Base-by-base conservation (phyloP, 1,284 basidiomycete species). In the Cryptococcus amylolentus region DNA sequence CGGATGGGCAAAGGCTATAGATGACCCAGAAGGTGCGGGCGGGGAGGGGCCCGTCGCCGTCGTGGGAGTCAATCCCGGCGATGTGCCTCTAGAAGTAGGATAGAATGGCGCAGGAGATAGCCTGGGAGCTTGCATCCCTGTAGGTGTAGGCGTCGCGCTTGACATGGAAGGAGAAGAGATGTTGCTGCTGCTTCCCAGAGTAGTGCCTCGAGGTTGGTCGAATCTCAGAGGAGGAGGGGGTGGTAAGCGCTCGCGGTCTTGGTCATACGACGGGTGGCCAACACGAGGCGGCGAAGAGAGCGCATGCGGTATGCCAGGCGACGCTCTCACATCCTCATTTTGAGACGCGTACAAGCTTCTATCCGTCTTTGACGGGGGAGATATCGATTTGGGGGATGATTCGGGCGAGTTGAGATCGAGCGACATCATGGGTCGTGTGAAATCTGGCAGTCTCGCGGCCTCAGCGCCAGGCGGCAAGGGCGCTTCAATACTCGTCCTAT, bases 381-480 rank as follows among this genome's bases (percentile, higher is more conserved):
- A 43, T 18, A 18, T 16, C 23, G 52, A n/a, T n/a, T 37, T 38
- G 12, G 48, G 14, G n/a, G 14, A n/a, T 16, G 14, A 23, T 18
- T 16, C 31, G 28, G 23, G 18, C 9, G 37, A 50, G 31, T 40
- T 23, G 8, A 50, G 31, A 8, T 50, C 49, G 18, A 50, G 31
- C 18, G 13, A 31, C 26, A 45, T 43, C 37, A 57, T 58, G 10
- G 61, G 57, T 20, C 54, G 20, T 18, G 54, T 56, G 46, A 63
- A 60, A 18, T 62, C 58, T 3, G 38, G 9, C 37, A 53, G 40
- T 4, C 28, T 27, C 43, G 70, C 64, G 1, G 68, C 56, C 43
- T 66, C 65, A 2, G 70, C 68, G 2, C 68, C 68, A 9, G 68
- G 67, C 5, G 70, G 65, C 16, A 68, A 50, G 4, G 58, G 60